phyloP scores from a whole-genome alignment of 2,329 filamentous ascomycete species.

The Phoma sp. region DNA sequence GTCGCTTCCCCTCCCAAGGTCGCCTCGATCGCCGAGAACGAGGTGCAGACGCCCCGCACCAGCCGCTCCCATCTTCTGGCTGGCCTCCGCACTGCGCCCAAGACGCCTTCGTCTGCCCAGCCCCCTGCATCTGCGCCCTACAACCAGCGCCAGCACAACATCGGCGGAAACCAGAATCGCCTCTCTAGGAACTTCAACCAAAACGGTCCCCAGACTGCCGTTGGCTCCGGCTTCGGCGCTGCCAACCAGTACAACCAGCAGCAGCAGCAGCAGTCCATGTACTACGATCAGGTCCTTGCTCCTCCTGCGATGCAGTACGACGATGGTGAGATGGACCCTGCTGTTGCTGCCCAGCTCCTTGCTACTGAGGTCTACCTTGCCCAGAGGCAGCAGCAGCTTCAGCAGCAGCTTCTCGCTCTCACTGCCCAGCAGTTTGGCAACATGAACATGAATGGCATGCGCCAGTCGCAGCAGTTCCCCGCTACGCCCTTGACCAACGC shows the following conservation, averaged over 20 bases:
- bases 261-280: slow-evolving; percentile 48
- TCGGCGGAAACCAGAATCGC: slow-evolving; percentile 44
- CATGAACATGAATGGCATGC: slow-evolving; percentile 67
- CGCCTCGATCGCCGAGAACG: slow-evolving; percentile 69
- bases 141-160: slow-evolving; percentile 59
- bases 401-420: slow-evolving; percentile 87
- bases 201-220: slow-evolving; percentile 64
- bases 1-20: slow-evolving; percentile 76
- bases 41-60: slow-evolving; percentile 78
- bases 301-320: slow-evolving; percentile 79
- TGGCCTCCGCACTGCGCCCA: slow-evolving; percentile 90
- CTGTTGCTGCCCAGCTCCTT: slow-evolving; percentile 84
- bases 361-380: slow-evolving; percentile 91
- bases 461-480: slow-evolving; percentile 57
- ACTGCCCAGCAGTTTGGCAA: slow-evolving; percentile 63
- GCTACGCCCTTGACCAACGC: slow-evolving; percentile 63
- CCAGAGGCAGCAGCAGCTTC: slow-evolving; percentile 91
- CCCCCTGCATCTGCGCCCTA: slow-evolving; percentile 67
- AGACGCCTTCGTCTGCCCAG: slow-evolving; percentile 74
- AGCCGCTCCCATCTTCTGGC: slow-evolving; percentile 94
- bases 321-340: slow-evolving; percentile 80
- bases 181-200: slow-evolving; percentile 54
- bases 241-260: slow-evolving; percentile 52
- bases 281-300: slow-evolving; percentile 86
- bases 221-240: slow-evolving; percentile 59